These are phyloP conservation scores for Lipomyces spencermartinsiae DNA, from an alignment of 805 yeast species.

Conservation along the genomic window DNA sequence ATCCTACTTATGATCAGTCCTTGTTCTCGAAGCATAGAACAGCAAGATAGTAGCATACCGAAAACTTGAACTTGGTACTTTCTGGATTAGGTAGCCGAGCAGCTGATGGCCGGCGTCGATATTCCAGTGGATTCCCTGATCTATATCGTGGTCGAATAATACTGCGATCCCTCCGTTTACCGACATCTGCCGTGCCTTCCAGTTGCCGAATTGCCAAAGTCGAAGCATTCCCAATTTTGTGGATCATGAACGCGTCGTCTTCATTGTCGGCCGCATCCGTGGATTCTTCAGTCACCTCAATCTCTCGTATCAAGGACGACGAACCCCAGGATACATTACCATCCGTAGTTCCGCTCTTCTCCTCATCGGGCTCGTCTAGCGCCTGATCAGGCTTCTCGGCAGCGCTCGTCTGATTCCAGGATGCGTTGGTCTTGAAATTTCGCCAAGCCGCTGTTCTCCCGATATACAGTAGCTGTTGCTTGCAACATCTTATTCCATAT, in stretches of 20 bases:
- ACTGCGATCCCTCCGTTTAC: not conserved
- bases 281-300: not conserved
- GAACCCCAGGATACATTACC: not conserved
- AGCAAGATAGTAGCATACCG: not conserved
- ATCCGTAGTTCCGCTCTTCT: not conserved
- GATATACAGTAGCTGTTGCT: not conserved
- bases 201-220: not conserved
- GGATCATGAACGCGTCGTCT: constrained; percentile 2
- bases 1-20: constrained; percentile 11
- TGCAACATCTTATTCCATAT: not conserved
- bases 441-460: not conserved
- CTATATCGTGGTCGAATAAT: not conserved
- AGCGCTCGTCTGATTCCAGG: not conserved
- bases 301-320: not conserved
- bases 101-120: constrained; percentile 4
- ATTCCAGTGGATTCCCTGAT: not conserved
- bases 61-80: not conserved
- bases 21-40: not conserved
- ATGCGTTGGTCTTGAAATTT: not conserved
- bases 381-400: not conserved
- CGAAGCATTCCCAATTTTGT: not conserved
- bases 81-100: not conserved
- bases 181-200: constrained; percentile 1
- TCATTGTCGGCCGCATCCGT: not conserved
- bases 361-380: not conserved